A percentile compares a stretch with the other conserved stretches of the same genome.
Evolutionary conservation across 139 green algal species (phyloP).

Genomic region (Coelastrella sp.): DNA sequence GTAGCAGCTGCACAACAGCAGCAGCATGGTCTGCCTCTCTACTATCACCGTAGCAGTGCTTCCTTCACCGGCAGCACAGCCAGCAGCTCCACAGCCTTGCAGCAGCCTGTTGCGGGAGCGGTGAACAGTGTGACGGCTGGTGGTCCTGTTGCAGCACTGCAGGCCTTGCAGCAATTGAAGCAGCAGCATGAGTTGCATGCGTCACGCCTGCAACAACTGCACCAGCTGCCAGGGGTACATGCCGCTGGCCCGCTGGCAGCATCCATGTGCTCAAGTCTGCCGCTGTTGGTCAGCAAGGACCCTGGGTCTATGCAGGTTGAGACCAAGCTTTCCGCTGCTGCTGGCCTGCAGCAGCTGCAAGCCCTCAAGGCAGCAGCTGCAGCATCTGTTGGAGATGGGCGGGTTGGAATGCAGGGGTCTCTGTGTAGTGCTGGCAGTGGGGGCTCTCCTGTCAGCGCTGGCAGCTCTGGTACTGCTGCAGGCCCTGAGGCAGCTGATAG

Average conservation of each 20-base stretch:
- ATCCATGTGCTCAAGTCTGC: background rate
- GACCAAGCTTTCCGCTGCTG: background rate
- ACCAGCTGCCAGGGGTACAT: background rate
- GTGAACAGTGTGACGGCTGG: background rate
- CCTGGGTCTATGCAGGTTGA: background rate
- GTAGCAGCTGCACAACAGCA: background rate
- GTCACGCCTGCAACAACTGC: background rate
- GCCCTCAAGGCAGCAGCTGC: background rate
- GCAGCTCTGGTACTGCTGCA: background rate
- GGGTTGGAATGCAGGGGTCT: background rate
- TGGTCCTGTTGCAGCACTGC: background rate
- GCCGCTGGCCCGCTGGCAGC: background rate
- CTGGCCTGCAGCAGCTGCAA: background rate
- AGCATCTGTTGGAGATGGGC: background rate
- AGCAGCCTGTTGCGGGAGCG: background rate
- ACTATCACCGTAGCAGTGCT: background rate
- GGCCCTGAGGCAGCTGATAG: background rate
- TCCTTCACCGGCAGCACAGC: background rate
- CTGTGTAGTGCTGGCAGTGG: conserved; percentile 20
- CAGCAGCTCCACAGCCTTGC: background rate
- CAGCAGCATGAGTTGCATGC: background rate
- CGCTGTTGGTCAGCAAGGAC: background rate
- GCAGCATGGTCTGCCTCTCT: background rate
- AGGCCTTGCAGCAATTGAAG: background rate
- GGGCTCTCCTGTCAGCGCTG: background rate